phyloP scores from a whole-genome alignment of 2,329 filamentous ascomycete species.

The Cladosporium sp. region DNA sequence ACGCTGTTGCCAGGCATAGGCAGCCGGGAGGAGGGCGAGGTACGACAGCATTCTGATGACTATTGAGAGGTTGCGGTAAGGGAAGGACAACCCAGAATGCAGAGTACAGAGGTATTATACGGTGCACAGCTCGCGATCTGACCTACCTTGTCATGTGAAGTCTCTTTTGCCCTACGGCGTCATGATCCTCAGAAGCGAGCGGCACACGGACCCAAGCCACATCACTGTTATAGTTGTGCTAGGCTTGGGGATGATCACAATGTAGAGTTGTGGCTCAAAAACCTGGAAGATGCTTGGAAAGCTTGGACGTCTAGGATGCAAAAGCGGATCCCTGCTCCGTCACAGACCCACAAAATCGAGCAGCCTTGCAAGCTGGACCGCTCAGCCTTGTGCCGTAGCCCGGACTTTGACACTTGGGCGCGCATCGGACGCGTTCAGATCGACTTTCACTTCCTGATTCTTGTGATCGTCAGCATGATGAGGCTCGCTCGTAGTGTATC shows the following conservation, averaged over 20 bases:
- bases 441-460: background rate
- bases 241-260: background rate
- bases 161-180: background rate
- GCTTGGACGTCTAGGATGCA: background rate
- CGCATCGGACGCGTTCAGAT: background rate
- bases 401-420: background rate
- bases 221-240: background rate
- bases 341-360: background rate
- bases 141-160: background rate
- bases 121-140: background rate
- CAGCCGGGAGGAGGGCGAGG: conserved; percentile 10
- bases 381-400: background rate
- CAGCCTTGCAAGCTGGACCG: background rate
- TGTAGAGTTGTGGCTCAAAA: background rate
- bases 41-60: conserved; percentile 4
- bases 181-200: background rate
- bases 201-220: conserved; percentile 1
- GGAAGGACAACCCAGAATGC: background rate
- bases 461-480: background rate
- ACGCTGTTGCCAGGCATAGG: conserved; percentile 9
- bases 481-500: too few species aligned
- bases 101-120: background rate
- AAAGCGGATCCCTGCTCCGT: conserved; percentile 3
- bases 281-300: conserved; percentile 5
- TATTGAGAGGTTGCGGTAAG: background rate